Base-by-base conservation (phyloP, 176 grass and related monocot species). In the Miscanthus lutarioriparius region DNA sequence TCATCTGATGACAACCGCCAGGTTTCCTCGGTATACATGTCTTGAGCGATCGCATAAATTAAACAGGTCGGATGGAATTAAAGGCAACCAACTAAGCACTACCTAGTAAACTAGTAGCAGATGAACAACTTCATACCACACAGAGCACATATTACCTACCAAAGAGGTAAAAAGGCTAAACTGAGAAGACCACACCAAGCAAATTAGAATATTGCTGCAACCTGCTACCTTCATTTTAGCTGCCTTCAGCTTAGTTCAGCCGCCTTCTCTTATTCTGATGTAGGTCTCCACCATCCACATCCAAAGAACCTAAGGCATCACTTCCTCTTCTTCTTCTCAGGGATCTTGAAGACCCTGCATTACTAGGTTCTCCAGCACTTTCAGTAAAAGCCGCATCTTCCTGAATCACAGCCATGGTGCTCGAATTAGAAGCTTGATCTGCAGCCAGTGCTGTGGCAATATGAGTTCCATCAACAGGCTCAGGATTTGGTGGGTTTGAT, bases 331-430 rank as follows among this genome's bases (percentile, higher is more conserved):
- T 91, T 75, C 93, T 98, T 77, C 91, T 94, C 64, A 92, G 82
- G 75, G 87, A 72, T 65, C 91, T 91, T 77, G 96, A 99, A 37
- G 96, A 96, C 16, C 96, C 93, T 38, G 80, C 96, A 86, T 91
- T 94, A 82, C 78, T 94, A 86, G 90, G 90, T 69, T 84, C 85
- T 11, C 73, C 77, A 17, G 77, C 41, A 4, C 82, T 85, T 73
- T 84, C 92, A 75, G 92, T 81, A 51, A 79, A 88, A 72, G 89
- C 83, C 73, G 80, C 87, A 56, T 96, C 96, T 68, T 90, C 96
- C 67, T 96, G 93, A 90, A 98, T 98, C n/a, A 94, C 87, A 78
- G 96, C 96, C 96, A 96, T 96, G 76, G 93, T 98, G 80, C 96
- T 98, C 32, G 96, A 98, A 81, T 90, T 92, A 81, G 96, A 98